Evolutionary conservation across 2,329 filamentous ascomycete species (phyloP).

Genomic region (Cryphonectria naterciae): DNA sequence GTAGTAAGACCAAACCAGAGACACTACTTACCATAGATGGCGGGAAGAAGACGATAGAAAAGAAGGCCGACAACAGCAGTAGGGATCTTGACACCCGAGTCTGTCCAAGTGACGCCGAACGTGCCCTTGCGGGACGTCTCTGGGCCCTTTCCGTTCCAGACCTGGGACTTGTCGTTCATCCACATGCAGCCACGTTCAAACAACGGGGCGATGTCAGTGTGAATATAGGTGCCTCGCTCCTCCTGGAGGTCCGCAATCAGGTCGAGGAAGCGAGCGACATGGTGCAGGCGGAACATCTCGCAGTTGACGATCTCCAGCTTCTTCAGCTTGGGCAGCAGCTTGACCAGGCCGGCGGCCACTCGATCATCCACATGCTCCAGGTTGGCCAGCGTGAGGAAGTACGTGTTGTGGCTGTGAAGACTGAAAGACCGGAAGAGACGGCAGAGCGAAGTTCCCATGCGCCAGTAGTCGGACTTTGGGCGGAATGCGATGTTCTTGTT

Average conservation of each 20-base stretch:
- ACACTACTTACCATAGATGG: constrained; percentile 15
- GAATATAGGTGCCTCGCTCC: neutral
- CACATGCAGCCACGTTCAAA: constrained; percentile 17
- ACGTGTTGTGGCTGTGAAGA: neutral
- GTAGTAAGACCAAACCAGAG: accelerated
- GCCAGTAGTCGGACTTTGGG: constrained; percentile 4
- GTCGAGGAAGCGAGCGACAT: constrained; percentile 16
- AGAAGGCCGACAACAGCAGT: constrained; percentile 15
- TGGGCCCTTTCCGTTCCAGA: neutral
- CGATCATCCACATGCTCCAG: constrained; percentile 20
- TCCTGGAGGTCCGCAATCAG: constrained; percentile 10
- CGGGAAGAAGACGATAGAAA: constrained; percentile 22
- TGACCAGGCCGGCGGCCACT: constrained; percentile 7
- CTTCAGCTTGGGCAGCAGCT: constrained; percentile 21
- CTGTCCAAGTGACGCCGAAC: constrained; percentile 20
- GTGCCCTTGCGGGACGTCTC: constrained; percentile 18
- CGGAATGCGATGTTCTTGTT: neutral
- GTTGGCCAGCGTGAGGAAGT: constrained; percentile 14
- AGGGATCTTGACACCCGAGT: constrained; percentile 20
- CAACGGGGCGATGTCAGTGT: constrained; percentile 18
- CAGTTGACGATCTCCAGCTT: constrained; percentile 20
- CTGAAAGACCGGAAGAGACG: constrained; percentile 11
- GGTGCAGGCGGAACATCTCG: constrained; percentile 17
- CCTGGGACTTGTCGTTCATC: neutral
- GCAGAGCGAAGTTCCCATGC: neutral